Evolutionary conservation across 192 early-diverging fungal genomes (phyloP).

Genomic region (Backusella morwellensis): DNA sequence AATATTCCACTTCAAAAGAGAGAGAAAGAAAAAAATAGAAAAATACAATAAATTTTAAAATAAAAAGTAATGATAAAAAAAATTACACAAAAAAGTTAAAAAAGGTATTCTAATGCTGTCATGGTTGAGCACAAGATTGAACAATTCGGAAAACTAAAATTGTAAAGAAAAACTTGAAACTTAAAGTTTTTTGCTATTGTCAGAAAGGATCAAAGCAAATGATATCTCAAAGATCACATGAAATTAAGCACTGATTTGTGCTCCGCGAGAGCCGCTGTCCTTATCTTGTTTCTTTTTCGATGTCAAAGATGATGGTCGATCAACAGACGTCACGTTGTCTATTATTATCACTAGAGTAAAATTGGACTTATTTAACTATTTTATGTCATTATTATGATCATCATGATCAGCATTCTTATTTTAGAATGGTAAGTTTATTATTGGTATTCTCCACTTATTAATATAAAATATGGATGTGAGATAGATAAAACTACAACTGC

Average conservation of each 20-base stretch:
- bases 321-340: neutral
- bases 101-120: neutral
- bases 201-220: slow-evolving; percentile 1
- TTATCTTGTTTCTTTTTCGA: neutral
- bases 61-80: neutral
- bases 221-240: neutral
- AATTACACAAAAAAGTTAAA: neutral
- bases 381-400: neutral
- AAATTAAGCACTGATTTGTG: neutral
- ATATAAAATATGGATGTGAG: neutral
- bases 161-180: neutral
- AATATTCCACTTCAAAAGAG: neutral
- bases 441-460: neutral
- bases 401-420: neutral
- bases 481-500: neutral
- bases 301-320: neutral
- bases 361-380: neutral
- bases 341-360: neutral
- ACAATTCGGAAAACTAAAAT: neutral
- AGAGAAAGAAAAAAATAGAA: neutral
- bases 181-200: neutral
- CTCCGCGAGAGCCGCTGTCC: neutral
- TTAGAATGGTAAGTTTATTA: neutral
- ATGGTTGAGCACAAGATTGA: neutral
- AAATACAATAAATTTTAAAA: neutral